Percentiles rank a stretch among this genome's conserved stretches.
phyloP scores from a whole-genome alignment of 176 grass and related monocot species.

The Aegilops umbellulata region DNA sequence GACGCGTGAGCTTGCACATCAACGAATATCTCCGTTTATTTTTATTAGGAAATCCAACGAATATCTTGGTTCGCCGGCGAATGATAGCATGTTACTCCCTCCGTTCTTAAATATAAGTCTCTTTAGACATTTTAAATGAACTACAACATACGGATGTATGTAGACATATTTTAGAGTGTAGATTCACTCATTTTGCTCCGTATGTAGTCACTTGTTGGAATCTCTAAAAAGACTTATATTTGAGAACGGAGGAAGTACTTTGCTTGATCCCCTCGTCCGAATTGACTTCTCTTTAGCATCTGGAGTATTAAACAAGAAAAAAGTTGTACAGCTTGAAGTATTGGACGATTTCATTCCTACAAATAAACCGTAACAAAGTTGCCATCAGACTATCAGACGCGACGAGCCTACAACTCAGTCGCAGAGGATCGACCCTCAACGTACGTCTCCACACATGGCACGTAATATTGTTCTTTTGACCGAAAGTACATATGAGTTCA shows the following conservation, averaged over 20 bases:
- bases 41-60: neutral
- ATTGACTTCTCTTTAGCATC: neutral
- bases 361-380: neutral
- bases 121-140: too few species aligned
- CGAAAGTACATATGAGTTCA: neutral
- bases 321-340: neutral
- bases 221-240: too few species aligned
- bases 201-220: too few species aligned
- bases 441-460: neutral
- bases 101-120: too few species aligned
- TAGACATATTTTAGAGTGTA: too few species aligned
- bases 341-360: neutral
- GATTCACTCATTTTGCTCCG: too few species aligned
- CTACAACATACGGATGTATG: too few species aligned
- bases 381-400: neutral
- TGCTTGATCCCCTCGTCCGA: neutral
- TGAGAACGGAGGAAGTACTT: too few species aligned
- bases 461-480: neutral
- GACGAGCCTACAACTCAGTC: neutral
- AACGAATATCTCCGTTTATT: constrained; percentile 2
- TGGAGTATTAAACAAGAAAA: neutral
- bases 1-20: neutral
- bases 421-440: neutral
- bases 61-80: neutral
- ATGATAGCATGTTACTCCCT: neutral